Conservation (phyloP, 345 rosid genomes). For the Dimocarpus longan region DNA sequence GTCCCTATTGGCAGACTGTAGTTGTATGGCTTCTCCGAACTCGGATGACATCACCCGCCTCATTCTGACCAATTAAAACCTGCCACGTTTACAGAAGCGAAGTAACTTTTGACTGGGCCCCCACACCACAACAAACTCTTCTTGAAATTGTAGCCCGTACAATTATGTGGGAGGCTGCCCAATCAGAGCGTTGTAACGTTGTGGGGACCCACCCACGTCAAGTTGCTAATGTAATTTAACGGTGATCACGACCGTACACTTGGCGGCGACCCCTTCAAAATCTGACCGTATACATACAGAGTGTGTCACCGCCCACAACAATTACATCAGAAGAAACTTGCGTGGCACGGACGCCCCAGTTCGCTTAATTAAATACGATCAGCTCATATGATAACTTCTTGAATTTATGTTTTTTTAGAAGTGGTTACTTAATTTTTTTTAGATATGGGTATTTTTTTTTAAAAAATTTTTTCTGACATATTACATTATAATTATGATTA, state of each 20-base stretch:
- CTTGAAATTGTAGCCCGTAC: conserved; percentile 37
- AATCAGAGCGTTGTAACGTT: conserved; percentile 23
- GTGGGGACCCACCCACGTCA: conserved; percentile 21
- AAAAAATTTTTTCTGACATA: too few relatives aligned
- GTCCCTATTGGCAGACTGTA: neutral
- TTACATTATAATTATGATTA: too few relatives aligned
- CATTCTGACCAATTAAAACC: rapidly evolving
- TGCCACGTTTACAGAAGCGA: conserved; percentile 16
- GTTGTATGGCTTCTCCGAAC: neutral
- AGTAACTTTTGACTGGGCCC: neutral
- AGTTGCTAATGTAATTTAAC: conserved; percentile 23
- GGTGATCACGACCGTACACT: conserved; percentile 28
- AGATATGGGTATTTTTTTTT: too few relatives aligned
- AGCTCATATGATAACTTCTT: too few relatives aligned
- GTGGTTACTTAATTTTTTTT: too few relatives aligned
- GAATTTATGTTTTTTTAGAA: too few relatives aligned
- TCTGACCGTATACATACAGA: neutral
- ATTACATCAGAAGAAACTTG: too few relatives aligned
- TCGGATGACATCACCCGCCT: neutral
- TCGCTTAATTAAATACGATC: too few relatives aligned
- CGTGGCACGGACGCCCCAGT: too few relatives aligned
- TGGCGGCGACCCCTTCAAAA: conserved; percentile 32
- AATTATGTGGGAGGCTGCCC: conserved; percentile 38
- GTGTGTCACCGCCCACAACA: neutral
- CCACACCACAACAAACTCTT: neutral